Percentiles rank a stretch among this genome's conserved stretches.
Evolutionary conservation across 148 eudicot genomes (phyloP).

Genomic region (Talinum fruticosum): DNA sequence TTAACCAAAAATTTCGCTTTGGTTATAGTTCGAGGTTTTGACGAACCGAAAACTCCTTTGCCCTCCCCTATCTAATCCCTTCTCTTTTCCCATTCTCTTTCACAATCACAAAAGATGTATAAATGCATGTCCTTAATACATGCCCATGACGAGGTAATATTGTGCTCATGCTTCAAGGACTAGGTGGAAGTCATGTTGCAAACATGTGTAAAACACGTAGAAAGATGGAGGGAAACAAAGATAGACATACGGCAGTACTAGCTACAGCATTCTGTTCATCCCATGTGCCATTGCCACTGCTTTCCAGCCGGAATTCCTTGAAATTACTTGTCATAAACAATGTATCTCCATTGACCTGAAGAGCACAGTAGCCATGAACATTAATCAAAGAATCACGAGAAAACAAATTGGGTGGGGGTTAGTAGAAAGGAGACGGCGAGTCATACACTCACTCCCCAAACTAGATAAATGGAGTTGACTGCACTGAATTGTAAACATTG

Average conservation of each 20-base stretch:
- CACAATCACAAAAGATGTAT: no score
- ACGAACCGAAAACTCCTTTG: no score
- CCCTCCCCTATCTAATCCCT: no score
- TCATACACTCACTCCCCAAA: not conserved
- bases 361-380: constrained; percentile 11
- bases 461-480: not conserved
- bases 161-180: not conserved
- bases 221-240: not conserved
- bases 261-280: constrained; percentile 61
- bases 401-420: not conserved
- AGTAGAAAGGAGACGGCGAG: not conserved
- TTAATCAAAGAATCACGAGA: not conserved
- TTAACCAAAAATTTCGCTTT: no score
- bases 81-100: no score
- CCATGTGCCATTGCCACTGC: constrained; percentile 55
- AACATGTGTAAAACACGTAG: not conserved
- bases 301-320: constrained; percentile 70
- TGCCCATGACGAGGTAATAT: no score
- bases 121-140: not conserved
- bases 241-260: constrained; percentile 67
- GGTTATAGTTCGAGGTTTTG: no score
- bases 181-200: no score
- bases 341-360: constrained; percentile 89
- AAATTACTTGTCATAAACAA: constrained; percentile 63
- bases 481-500: not conserved